Conservation (phyloP, 164 flowering plant species). For the Umbilicus rupestris region DNA sequence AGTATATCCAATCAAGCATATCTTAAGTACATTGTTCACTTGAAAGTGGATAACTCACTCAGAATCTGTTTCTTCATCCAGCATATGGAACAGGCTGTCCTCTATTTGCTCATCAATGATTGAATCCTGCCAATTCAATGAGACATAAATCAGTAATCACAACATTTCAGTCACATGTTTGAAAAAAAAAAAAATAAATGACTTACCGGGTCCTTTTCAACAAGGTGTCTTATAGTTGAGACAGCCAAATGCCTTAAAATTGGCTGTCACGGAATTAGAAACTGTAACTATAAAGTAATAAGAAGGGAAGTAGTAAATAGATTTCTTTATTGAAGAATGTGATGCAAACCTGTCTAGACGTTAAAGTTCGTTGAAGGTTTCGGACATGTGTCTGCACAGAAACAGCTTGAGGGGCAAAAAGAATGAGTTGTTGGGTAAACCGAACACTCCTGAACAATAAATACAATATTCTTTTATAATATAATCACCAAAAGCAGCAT, state of each 20-base stretch:
- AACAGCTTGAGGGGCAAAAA: conserved; percentile 97
- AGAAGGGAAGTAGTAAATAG: neutral
- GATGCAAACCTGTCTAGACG: conserved; percentile 76
- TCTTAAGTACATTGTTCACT: too few relatives aligned
- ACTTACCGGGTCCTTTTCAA: conserved; percentile 93
- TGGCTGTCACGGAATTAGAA: conserved; percentile 49
- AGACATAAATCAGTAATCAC: neutral
- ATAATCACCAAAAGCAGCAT: neutral
- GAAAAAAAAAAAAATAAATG: neutral
- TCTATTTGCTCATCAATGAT: conserved; percentile 76
- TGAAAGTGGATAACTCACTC: conserved; percentile 66
- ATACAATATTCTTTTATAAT: neutral
- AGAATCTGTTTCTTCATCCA: conserved; percentile 94
- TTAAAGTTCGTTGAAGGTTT: conserved; percentile 70
- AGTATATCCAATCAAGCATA: neutral
- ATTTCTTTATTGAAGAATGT: neutral
- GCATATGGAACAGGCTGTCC: conserved; percentile 74
- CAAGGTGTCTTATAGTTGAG: conserved; percentile 82
- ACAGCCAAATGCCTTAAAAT: conserved; percentile 75
- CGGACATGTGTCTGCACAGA: conserved; percentile 78
- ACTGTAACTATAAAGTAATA: neutral
- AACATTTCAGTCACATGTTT: neutral
- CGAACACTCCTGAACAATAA: conserved; percentile 60
- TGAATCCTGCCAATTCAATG: conserved; percentile 40
- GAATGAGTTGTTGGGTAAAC: conserved; percentile 92